phyloP scores from a whole-genome alignment of 2,329 filamentous ascomycete species.

The Aureobasidium subglaciale region DNA sequence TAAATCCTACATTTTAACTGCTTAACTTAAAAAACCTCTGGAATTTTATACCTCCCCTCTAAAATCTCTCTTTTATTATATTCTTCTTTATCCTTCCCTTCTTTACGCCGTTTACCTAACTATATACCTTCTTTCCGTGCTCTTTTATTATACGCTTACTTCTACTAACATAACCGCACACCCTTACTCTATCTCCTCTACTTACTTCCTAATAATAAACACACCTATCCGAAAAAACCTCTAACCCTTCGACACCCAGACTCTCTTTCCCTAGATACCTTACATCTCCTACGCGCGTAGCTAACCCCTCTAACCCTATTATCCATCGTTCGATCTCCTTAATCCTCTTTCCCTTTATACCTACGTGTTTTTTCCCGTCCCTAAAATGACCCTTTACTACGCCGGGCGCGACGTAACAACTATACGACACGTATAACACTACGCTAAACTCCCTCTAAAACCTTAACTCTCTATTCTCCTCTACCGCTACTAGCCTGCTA shows the following conservation, averaged over 20 bases:
- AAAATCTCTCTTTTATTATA: neutral
- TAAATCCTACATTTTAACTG: neutral
- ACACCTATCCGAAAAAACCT: neutral
- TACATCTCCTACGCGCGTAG: neutral
- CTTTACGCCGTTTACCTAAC: neutral
- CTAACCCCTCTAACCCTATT: neutral
- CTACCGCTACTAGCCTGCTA: neutral
- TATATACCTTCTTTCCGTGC: neutral
- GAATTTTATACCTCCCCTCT: neutral
- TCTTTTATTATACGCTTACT: neutral
- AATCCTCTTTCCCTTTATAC: neutral
- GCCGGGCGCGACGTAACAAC: neutral
- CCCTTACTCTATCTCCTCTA: neutral
- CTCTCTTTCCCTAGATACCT: neutral
- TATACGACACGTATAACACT: neutral
- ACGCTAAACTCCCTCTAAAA: neutral
- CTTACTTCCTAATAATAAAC: neutral
- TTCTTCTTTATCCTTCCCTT: neutral
- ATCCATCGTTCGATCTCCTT: neutral
- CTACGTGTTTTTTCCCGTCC: neutral
- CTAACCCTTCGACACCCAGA: neutral
- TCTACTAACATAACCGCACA: neutral
- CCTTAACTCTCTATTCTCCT: neutral
- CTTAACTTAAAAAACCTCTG: neutral
- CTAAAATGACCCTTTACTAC: neutral